Evolutionary conservation across 371 early-diverging fungal genomes (phyloP), one percentile per base, ranked within the genome.

Genomic region (Mucor plumbeus): DNA sequence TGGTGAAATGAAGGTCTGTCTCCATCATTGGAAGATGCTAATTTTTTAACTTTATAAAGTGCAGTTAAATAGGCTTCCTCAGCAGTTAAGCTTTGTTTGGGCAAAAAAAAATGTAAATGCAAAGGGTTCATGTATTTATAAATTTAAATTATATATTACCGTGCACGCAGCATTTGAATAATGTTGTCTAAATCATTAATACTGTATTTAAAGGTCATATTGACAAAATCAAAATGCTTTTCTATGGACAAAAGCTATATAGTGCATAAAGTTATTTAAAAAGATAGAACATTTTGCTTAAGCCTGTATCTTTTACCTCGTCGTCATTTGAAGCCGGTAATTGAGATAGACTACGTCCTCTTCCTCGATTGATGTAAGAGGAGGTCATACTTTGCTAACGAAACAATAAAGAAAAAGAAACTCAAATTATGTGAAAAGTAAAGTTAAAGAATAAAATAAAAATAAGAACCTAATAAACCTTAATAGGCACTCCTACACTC

Each of bases 101-200:
- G 3, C 26, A 26, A 38, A 21, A 26, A 50, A 7, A 7, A 21
- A 11, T 0, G 21, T 50, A 26, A 40, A 6, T 40, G 40, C 34
- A 26, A 26, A 26, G 26, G 26, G 26, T 26, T 26, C 26, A 26
- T 26, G 26, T 26, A 26, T 26, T 26, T 1, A 26, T 26, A 3
- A 33, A 13, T 7, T 53, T 9, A 36, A 36, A 17, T 3, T 35
- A 47, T 10, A 4, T 19, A 35, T 63, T 83, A 83, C 83, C 83
- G 72, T 14, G 73, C 70, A n/a, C 67, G 69, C 50, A 83, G 54
- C 47, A 80, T 57, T 33, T 33, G 56, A 53, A 79, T 77, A 35
- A 83, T 69, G 13, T 71, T 68, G 9, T 83, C 81, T 7, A 80
- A 65, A 44, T 83, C 83, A 26, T 59, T 62, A n/a, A 77, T 73